Evolutionary conservation across 169 alveolate genomes (phyloP), one percentile per base, ranked within the genome.

Genomic region (Plasmodium malariae): DNA sequence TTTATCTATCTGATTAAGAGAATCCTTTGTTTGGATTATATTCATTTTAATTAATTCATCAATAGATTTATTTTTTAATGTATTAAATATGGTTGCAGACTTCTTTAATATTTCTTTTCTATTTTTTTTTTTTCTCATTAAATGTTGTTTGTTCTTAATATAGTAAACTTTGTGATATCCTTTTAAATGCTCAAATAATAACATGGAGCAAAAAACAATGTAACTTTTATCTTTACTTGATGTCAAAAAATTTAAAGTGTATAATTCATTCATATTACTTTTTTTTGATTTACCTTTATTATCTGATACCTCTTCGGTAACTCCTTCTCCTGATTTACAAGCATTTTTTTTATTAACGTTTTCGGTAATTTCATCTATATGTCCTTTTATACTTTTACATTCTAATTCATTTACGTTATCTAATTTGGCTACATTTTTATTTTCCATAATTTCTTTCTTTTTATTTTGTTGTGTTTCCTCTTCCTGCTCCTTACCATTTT

Each of bases 81-180:
- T 68, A 49, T 86, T 86, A 86, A 86, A 86, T 36, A 86, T 70
- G 11, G 21, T 62, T 55, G 92, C 92, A 14, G 87, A 54, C 37
- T 69, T 86, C 70, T 86, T 69, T 70, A 86, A 86, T 55, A 86
- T 59, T 86, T 86, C 92, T 71, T 86, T 86, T 48, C 92, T 68
- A 40, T 21, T 36, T 86, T 86, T 86, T 86, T 86, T 86, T 59
- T 86, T 86, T 55, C 87, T 69, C 76, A 86, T 69, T 30, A 36
- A 34, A 86, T 86, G 57, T 69, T 68, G 60, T 51, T 86, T 86
- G 21, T 86, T 54, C 28, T 86, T 86, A 70, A 86, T 86, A 55
- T 86, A 86, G 34, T 69, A 24, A 19, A 86, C 62, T 70, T 86
- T 86, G 26, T 55, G 55, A 26, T 49, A 70, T 48, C 70, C 92